Conservation (phyloP, 2,329 filamentous ascomycete genomes). For the Teratosphaeria pseudoeucalypti region DNA sequence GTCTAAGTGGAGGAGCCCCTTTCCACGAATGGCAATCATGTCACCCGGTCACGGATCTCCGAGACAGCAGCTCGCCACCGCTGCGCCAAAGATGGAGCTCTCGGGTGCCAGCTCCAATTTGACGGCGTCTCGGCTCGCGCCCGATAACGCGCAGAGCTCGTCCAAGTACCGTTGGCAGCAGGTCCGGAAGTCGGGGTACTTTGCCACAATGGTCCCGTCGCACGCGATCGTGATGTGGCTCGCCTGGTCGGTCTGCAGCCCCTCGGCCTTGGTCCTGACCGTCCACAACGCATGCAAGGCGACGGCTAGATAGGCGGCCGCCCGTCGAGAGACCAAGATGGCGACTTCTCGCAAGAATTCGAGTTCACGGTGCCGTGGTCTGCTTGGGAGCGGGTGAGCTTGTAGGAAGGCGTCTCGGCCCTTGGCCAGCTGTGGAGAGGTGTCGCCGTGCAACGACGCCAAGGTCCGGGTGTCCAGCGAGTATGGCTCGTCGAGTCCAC, state of each 20-base stretch:
- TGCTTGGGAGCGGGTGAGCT: constrained; percentile 36
- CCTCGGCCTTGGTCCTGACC: constrained; percentile 40
- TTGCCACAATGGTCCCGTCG: constrained; percentile 70
- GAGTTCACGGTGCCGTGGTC: constrained; percentile 30
- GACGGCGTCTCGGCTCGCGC: constrained; percentile 23
- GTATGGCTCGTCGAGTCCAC: constrained; percentile 45
- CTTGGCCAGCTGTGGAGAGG: constrained; percentile 26
- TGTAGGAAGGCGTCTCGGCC: constrained; percentile 40
- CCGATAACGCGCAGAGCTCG: constrained; percentile 38
- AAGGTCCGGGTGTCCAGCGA: constrained; percentile 50
- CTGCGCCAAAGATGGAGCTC: constrained; percentile 65
- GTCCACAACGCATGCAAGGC: constrained; percentile 53
- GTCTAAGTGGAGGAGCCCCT: not conserved
- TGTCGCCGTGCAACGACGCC: constrained; percentile 45
- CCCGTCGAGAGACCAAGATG: constrained; percentile 46
- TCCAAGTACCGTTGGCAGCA: constrained; percentile 56
- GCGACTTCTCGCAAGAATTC: constrained; percentile 45
- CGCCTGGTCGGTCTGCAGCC: constrained; percentile 21
- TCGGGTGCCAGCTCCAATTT: constrained; percentile 57
- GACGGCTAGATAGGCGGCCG: constrained; percentile 52
- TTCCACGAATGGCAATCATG: not conserved
- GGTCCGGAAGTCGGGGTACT: constrained; percentile 58
- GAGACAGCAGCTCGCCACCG: constrained; percentile 43
- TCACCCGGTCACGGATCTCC: not conserved
- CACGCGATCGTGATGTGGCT: constrained; percentile 51